Conservation (phyloP, 2,329 filamentous ascomycete genomes). For the Xylaria sp. region DNA sequence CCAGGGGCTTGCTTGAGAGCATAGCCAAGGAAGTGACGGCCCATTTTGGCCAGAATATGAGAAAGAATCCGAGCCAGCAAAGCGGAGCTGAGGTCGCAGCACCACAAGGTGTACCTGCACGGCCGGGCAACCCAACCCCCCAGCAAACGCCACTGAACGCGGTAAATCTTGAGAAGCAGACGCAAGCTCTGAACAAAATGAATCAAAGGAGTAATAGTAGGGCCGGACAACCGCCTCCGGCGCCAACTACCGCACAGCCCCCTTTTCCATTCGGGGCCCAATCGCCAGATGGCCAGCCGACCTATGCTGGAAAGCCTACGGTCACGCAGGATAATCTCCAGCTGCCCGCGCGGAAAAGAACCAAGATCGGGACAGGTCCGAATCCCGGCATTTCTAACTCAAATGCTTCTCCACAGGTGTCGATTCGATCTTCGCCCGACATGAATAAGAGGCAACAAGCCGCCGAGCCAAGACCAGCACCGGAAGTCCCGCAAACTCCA, state of each 20-base stretch:
- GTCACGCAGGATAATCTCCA: conserved; percentile 51
- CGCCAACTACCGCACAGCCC: conserved; percentile 53
- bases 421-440: conserved; percentile 46
- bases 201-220: conserved; percentile 43
- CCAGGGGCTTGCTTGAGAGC: conserved; percentile 43
- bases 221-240: conserved; percentile 46
- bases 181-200: conserved; percentile 43
- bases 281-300: conserved; percentile 56
- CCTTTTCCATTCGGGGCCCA: conserved; percentile 51
- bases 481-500: conserved; percentile 41
- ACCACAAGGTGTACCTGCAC: conserved; percentile 27
- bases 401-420: conserved; percentile 44
- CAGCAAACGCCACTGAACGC: conserved; percentile 39
- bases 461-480: conserved; percentile 28
- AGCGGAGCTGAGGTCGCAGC: conserved; percentile 21
- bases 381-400: conserved; percentile 37
- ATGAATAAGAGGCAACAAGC: conserved; percentile 34
- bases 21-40: conserved; percentile 46
- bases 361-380: conserved; percentile 41
- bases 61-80: conserved; percentile 30
- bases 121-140: conserved; percentile 32
- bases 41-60: conserved; percentile 23
- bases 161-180: conserved; percentile 49
- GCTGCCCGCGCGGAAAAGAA: conserved; percentile 52
- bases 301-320: conserved; percentile 47